phyloP scores from a whole-genome alignment of 106 monocot species.

The Dioscorea dumetorum region DNA sequence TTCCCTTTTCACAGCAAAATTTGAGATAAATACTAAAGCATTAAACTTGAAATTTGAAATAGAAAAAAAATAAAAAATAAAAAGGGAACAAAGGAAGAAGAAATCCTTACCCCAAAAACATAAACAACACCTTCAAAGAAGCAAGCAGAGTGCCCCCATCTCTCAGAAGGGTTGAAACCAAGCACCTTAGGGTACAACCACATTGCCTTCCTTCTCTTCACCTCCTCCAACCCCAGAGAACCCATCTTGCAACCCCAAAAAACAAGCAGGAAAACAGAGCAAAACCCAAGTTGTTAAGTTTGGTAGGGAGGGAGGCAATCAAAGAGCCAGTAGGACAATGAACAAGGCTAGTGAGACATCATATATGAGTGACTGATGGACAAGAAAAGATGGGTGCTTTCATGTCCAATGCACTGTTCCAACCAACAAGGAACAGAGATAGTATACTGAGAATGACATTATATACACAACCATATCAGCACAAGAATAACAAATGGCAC shows the following conservation, averaged over 20 bases:
- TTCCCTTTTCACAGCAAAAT: too few relatives aligned
- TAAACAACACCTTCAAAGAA: constrained; percentile 60
- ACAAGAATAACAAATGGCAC: background rate
- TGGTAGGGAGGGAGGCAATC: background rate
- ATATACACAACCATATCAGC: background rate
- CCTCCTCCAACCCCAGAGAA: constrained; percentile 35
- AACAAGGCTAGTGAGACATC: constrained; percentile 20
- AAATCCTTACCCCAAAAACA: constrained; percentile 68
- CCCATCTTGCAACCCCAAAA: constrained; percentile 26
- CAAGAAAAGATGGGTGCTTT: constrained; percentile 62
- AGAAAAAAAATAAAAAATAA: background rate
- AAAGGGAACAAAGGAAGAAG: background rate
- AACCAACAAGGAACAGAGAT: constrained; percentile 27
- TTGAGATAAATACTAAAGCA: too few relatives aligned
- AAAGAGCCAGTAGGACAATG: background rate
- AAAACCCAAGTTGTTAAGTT: constrained; percentile 3
- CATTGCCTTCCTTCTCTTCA: constrained; percentile 81
- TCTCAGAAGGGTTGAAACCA: constrained; percentile 85
- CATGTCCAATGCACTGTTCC: constrained; percentile 51
- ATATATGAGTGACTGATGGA: constrained; percentile 29
- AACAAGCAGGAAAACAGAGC: background rate
- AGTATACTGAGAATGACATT: background rate
- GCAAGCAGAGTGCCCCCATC: constrained; percentile 98
- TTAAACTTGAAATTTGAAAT: background rate
- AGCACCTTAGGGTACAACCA: constrained; percentile 84